Evolutionary conservation across 495 filamentous ascomycete species (phyloP), one percentile per base, ranked within the genome.

Genomic region (Aspergillus steynii): DNA sequence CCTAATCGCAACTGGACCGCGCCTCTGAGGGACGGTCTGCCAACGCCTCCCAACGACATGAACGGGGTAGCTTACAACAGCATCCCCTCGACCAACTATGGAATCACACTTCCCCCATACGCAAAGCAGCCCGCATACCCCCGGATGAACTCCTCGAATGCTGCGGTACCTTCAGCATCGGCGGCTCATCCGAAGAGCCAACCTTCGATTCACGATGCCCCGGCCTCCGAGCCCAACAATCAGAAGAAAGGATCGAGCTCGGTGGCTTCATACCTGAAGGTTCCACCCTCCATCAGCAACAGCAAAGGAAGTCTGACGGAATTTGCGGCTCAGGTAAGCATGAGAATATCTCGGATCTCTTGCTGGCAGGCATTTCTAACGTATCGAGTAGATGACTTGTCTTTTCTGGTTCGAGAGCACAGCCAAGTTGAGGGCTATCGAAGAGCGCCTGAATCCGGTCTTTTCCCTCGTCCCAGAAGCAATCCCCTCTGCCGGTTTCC

Each of bases 361-460:
- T 42, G 5, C 10, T 10, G 7, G 9, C 10, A 15, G 10, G 12
- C 8, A 20, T 29, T 29, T 4, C 10, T n/a, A 37, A 37, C 53
- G 9, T 8, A 42, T 42, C 37, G 7, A 42, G 7, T 64, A 98
- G 90, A 89, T 97, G 75, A 96, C 95, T 1, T 97, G 94, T 66
- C 81, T 99, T 31, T 97, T 99, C 78, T 99, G 96, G 96, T 99
- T 98, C 68, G 96, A 98, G 71, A 89, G 88, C n/a, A 88, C 89
- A 6, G 79, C 87, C 20, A 88, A 89, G 48, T 77, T 97, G 15
- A 84, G 87, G 59, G 76, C 80, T 54, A 88, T 95, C 50, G 90
- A 94, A 71, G 84, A 89, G 26, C 79, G 85, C 14, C 75, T 75
- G n/a, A 71, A 76, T 70, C 80, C 25, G 67, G 77, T 46, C 64